Percentiles rank a stretch among this genome's conserved stretches.
Evolutionary conservation across 1,284 basidiomycete genomes (phyloP).

Genomic region (Flammula alnicola): DNA sequence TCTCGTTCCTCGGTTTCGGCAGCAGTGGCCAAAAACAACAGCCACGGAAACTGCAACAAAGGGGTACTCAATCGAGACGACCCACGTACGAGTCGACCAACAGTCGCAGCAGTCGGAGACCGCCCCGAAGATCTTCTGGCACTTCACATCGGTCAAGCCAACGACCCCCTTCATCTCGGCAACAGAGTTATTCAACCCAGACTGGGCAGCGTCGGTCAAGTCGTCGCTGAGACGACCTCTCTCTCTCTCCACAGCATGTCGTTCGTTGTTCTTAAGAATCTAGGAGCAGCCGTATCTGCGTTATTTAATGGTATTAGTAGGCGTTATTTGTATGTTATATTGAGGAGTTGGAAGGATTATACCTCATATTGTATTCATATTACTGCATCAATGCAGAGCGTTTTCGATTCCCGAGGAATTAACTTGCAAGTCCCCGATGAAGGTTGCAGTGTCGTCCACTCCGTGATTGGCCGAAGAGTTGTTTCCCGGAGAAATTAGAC

Average conservation of each 20-base stretch:
- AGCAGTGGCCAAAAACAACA: not conserved
- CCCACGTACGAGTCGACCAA: conserved; percentile 13
- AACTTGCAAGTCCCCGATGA: not conserved
- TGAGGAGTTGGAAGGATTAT: not conserved
- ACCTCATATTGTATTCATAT: conserved; percentile 6
- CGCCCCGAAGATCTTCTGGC: conserved; percentile 12
- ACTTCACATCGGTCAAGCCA: conserved; percentile 13
- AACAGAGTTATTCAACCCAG: conserved; percentile 9
- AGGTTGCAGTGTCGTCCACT: not conserved
- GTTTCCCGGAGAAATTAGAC: not conserved
- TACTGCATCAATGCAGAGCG: no score
- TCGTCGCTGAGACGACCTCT: conserved; percentile 14
- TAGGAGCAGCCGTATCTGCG: not conserved
- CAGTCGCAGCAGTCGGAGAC: conserved; percentile 5
- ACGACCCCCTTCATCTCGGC: conserved; percentile 18
- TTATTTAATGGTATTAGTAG: conserved; percentile 1
- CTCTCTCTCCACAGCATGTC: not conserved
- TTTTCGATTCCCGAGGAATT: no score
- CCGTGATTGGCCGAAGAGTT: not conserved
- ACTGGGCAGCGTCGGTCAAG: conserved; percentile 19
- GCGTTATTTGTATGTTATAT: conserved; percentile 3
- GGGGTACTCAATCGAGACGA: conserved; percentile 8
- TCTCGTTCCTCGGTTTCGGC: conserved; percentile 34
- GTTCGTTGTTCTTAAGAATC: conserved; percentile 3
- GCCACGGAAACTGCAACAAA: conserved; percentile 5